Evolutionary conservation across 257 asterid species (phyloP).

Genomic region (Plantago major): DNA sequence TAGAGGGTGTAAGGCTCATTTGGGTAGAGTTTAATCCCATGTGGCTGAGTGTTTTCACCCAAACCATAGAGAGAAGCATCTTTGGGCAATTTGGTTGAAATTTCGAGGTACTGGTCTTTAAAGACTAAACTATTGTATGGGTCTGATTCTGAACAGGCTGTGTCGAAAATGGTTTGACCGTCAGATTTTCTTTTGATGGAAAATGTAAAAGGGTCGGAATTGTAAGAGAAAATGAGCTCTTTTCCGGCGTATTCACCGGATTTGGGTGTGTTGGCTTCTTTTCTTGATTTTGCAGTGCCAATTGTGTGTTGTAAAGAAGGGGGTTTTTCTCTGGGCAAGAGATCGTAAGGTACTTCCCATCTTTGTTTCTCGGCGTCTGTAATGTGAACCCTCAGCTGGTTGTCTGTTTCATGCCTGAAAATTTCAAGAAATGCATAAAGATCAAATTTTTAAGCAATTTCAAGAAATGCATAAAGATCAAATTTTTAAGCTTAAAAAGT

Average conservation of each 20-base stretch:
- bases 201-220: constrained; percentile 74
- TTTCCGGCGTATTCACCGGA: constrained; percentile 39
- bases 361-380: constrained; percentile 75
- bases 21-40: constrained; percentile 73
- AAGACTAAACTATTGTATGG: constrained; percentile 54
- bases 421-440: background rate
- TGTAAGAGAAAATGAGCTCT: constrained; percentile 63
- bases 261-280: constrained; percentile 20
- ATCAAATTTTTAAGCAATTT: background rate
- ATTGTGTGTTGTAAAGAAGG: constrained; percentile 36
- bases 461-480: background rate
- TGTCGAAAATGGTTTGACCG: constrained; percentile 69
- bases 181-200: constrained; percentile 66
- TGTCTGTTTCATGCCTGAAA: constrained; percentile 72
- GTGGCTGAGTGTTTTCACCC: constrained; percentile 88
- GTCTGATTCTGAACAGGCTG: constrained; percentile 50
- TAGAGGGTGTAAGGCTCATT: constrained; percentile 75
- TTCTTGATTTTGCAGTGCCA: constrained; percentile 21
- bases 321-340: constrained; percentile 63
- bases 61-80: constrained; percentile 81
- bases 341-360: constrained; percentile 93
- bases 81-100: constrained; percentile 70
- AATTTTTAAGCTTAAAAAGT: background rate
- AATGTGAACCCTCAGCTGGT: constrained; percentile 75
- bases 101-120: constrained; percentile 89